Conservation (phyloP, 2,329 filamentous ascomycete species). For the Didymella segeticola region DNA sequence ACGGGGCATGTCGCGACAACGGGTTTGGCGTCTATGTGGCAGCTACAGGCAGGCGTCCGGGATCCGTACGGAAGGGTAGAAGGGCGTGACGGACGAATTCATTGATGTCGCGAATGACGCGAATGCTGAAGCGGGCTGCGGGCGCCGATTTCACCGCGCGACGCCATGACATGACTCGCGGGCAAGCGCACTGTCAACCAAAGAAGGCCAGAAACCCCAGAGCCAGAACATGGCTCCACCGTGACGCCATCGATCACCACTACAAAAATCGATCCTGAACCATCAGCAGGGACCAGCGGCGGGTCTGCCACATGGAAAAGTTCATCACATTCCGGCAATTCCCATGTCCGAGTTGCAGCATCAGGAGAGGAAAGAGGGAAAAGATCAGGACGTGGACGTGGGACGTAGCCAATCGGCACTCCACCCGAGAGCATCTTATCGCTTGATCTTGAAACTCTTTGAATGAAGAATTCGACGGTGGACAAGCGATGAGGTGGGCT, state of each 20-base stretch:
- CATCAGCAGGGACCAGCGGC: not conserved
- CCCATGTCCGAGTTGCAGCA: constrained; percentile 1
- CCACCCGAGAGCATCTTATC: not conserved
- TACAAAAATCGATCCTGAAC: constrained; percentile 13
- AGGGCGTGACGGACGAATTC: constrained; percentile 14
- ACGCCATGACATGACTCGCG: constrained; percentile 16
- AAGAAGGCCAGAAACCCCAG: constrained; percentile 1
- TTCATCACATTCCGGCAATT: constrained; percentile 7
- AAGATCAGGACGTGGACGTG: not conserved
- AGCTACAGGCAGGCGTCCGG: not conserved
- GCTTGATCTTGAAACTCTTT: not conserved
- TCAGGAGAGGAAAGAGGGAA: not conserved
- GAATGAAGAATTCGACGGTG: not conserved
- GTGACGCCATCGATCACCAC: constrained; percentile 19
- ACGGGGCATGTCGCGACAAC: constrained; percentile 3
- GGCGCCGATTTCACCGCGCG: constrained; percentile 13
- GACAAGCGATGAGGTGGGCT: not conserved
- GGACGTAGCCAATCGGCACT: constrained; percentile 12
- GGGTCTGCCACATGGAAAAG: constrained; percentile 9
- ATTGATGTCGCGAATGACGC: constrained; percentile 11
- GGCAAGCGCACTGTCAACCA: constrained; percentile 9
- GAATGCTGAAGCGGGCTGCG: constrained; percentile 16
- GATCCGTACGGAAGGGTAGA: not conserved
- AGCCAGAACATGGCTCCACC: constrained; percentile 1
- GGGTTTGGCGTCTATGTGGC: not conserved